Percentiles rank a stretch among this genome's conserved stretches.
phyloP scores from a whole-genome alignment of 2,329 filamentous ascomycete genomes.

The Ceratocystis eucalypticola region DNA sequence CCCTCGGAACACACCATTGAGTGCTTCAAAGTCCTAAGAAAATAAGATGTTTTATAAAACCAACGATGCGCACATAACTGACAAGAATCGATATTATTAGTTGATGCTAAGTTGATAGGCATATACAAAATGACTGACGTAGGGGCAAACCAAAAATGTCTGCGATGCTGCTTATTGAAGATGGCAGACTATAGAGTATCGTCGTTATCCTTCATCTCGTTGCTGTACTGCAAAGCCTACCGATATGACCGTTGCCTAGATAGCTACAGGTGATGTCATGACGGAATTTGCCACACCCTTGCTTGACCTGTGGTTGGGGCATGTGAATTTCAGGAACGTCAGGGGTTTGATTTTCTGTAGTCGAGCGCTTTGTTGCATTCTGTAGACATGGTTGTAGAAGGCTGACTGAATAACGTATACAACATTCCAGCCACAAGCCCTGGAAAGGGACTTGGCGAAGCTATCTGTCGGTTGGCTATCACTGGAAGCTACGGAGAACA shows the following conservation, averaged over 20 bases:
- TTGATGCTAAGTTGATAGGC: background rate
- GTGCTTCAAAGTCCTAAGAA: constrained; percentile 12
- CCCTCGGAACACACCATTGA: background rate
- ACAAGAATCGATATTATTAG: background rate
- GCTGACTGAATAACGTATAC: background rate
- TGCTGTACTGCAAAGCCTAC: background rate
- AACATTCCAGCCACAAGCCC: background rate
- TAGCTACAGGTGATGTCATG: background rate
- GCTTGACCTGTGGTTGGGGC: background rate
- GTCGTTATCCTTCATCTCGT: background rate
- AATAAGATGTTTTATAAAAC: background rate
- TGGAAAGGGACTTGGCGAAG: background rate
- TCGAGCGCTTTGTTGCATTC: background rate
- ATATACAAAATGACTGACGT: background rate
- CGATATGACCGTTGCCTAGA: background rate
- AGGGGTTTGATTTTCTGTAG: background rate
- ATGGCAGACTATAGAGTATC: background rate
- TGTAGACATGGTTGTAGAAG: background rate
- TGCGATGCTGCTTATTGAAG: background rate
- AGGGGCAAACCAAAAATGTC: background rate
- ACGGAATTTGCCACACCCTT: background rate
- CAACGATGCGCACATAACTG: background rate
- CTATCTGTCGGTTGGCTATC: background rate
- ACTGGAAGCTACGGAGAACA: background rate
- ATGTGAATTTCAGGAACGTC: background rate